Percentiles rank a stretch among this genome's conserved stretches.
These are phyloP conservation scores for Urtica urens DNA, from an alignment of 306 rosid genomes.

Conservation along the genomic window DNA sequence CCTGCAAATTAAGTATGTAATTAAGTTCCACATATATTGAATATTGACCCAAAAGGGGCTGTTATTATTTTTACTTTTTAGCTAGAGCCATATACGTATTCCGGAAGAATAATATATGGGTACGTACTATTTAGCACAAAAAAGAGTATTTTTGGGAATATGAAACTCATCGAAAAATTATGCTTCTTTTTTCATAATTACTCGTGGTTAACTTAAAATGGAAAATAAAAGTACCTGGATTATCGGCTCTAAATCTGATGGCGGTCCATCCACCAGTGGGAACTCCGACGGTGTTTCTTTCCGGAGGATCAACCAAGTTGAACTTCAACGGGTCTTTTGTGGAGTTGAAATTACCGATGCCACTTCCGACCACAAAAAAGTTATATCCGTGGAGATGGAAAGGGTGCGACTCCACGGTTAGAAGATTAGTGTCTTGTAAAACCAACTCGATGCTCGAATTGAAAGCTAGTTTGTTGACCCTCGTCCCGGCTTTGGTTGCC, in stretches of 20 bases:
- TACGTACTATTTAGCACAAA: too few relatives aligned
- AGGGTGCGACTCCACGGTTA: conserved; percentile 29
- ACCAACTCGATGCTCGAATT: conserved; percentile 26
- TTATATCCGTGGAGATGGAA: conserved; percentile 31
- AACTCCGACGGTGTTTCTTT: conserved; percentile 30
- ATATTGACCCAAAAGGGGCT: conserved; percentile 28
- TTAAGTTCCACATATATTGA: conserved; percentile 21
- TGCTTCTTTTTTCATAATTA: background rate
- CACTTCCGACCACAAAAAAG: conserved; percentile 25
- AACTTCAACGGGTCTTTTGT: conserved; percentile 15
- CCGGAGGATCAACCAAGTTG: conserved; percentile 23
- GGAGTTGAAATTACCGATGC: conserved; percentile 24
- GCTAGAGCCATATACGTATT: too few relatives aligned
- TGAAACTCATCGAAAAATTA: too few relatives aligned
- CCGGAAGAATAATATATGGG: too few relatives aligned
- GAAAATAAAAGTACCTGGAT: conserved; percentile 22
- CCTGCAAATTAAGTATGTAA: too few relatives aligned
- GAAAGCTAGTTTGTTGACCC: conserved; percentile 22
- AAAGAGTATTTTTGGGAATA: too few relatives aligned
- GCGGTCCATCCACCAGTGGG: conserved; percentile 34
- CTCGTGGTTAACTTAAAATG: background rate
- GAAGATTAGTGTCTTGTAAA: conserved; percentile 26
- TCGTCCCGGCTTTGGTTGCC: conserved; percentile 20
- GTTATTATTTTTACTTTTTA: too few relatives aligned
- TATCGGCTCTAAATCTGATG: conserved; percentile 26